These are phyloP conservation scores for Tricholomella constricta DNA, from an alignment of 768 basidiomycete species.

Conservation along the genomic window DNA sequence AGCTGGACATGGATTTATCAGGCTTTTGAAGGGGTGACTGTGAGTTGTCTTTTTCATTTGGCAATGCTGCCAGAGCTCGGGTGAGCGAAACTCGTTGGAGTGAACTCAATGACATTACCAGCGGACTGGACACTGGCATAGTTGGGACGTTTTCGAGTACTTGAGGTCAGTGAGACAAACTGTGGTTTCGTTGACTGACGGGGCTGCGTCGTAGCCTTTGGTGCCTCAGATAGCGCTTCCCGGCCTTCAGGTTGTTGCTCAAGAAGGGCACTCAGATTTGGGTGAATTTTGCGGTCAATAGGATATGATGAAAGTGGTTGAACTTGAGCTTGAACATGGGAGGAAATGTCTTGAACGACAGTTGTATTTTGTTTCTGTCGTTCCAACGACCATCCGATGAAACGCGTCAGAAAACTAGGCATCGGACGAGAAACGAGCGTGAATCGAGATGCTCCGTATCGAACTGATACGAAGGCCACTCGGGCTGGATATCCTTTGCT, in stretches of 20 bases:
- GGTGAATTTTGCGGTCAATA: slow-evolving; percentile 38
- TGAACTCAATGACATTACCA: background rate
- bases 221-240: background rate
- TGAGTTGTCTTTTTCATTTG: background rate
- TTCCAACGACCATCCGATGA: slow-evolving; percentile 3
- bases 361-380: background rate
- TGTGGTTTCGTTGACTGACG: background rate
- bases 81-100: background rate
- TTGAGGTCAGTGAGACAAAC: slow-evolving; percentile 13
- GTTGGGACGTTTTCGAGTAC: slow-evolving; percentile 12
- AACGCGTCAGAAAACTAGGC: slow-evolving; percentile 11
- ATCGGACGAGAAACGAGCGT: background rate
- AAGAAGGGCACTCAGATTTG: slow-evolving; percentile 35
- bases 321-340: background rate
- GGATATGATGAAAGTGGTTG: background rate
- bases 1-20: slow-evolving; percentile 13
- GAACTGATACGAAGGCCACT: background rate
- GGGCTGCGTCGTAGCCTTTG: background rate
- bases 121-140: slow-evolving; percentile 6
- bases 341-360: background rate
- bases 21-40: background rate
- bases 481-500: background rate
- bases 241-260: slow-evolving; percentile 19
- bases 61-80: background rate
- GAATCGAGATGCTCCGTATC: no score